Evolutionary conservation across 2,329 filamentous ascomycete species (phyloP).

Genomic region (Knufia fluminis): DNA sequence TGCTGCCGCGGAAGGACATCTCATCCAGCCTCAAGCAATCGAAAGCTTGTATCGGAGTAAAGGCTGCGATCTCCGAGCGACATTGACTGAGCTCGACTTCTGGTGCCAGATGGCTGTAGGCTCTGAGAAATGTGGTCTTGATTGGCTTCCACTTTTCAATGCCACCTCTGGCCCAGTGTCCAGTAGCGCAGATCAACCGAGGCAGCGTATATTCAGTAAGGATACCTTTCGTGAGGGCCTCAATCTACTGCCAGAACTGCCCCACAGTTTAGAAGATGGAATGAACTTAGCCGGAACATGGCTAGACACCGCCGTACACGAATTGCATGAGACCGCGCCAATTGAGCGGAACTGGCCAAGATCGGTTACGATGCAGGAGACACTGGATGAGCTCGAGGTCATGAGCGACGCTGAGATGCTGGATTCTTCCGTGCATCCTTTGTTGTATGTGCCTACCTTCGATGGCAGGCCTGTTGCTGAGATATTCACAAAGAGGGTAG

Average conservation of each 20-base stretch:
- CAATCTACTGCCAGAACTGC: conserved; percentile 45
- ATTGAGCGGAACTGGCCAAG: not conserved
- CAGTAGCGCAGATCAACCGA: conserved; percentile 44
- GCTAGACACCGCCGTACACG: conserved; percentile 9
- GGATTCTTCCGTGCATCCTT: conserved; percentile 6
- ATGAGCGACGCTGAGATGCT: conserved; percentile 16
- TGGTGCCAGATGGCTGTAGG: conserved; percentile 97
- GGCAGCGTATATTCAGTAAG: conserved; percentile 69
- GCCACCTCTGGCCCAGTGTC: conserved; percentile 35
- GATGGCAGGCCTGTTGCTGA: not conserved
- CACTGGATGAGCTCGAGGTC: conserved; percentile 4
- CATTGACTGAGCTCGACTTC: conserved; percentile 76
- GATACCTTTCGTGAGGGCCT: conserved; percentile 69
- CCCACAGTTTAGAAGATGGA: conserved; percentile 11
- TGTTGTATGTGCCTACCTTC: not conserved
- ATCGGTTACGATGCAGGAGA: not conserved
- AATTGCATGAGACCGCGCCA: not conserved
- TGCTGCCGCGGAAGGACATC: conserved; percentile 81
- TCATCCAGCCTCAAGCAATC: conserved; percentile 59
- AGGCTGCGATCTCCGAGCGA: conserved; percentile 64
- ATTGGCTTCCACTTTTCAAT: conserved; percentile 78
- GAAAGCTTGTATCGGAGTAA: conserved; percentile 61
- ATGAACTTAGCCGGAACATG: conserved; percentile 13
- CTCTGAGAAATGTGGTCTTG: conserved; percentile 74
- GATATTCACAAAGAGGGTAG: not conserved